phyloP scores from a whole-genome alignment of 2,329 filamentous ascomycete species.

The Penicillium polonicum region DNA sequence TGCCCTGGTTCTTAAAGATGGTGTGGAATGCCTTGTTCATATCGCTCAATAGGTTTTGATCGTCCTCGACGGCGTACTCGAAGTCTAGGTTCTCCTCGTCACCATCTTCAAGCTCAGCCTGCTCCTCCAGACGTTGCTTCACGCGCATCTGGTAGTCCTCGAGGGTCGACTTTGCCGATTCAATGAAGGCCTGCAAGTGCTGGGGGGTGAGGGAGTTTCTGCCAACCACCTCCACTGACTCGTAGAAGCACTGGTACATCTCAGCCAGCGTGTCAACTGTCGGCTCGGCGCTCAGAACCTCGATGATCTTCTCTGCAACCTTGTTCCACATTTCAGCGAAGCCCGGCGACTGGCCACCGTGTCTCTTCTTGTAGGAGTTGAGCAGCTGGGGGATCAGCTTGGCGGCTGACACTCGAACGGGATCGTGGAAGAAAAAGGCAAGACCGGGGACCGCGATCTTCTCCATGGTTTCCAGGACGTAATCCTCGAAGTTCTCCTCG shows the following conservation, averaged over 20 bases:
- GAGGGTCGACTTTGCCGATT: conserved; percentile 77
- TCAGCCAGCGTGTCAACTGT: conserved; percentile 94
- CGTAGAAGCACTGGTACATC: conserved; percentile 99
- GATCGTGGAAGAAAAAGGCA: conserved; percentile 99
- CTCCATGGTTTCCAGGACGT: conserved; percentile 90
- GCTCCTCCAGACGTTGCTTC: conserved; percentile 77
- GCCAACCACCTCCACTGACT: conserved; percentile 91
- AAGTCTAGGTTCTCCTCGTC: conserved; percentile 87
- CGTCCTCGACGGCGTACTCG: conserved; percentile 90
- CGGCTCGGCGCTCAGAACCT: conserved; percentile 89
- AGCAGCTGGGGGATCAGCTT: conserved; percentile 92
- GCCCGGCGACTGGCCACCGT: conserved; percentile 75
- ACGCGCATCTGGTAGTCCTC: conserved; percentile 92
- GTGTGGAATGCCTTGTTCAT: conserved; percentile 99
- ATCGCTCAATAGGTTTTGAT: conserved; percentile 92
- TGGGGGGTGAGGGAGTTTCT: conserved; percentile 73
- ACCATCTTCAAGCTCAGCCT: conserved; percentile 78
- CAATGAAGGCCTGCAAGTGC: conserved; percentile 85
- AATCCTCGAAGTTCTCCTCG: conserved; percentile 88
- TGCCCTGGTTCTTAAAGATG: conserved; percentile 94
- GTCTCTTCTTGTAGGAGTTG: conserved; percentile 89
- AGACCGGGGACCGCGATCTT: conserved; percentile 92
- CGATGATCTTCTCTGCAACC: conserved; percentile 86
- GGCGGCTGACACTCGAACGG: conserved; percentile 89
- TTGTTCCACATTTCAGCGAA: conserved; percentile 79